Conservation (phyloP, 768 basidiomycete genomes). For the Clavulina sp. region DNA sequence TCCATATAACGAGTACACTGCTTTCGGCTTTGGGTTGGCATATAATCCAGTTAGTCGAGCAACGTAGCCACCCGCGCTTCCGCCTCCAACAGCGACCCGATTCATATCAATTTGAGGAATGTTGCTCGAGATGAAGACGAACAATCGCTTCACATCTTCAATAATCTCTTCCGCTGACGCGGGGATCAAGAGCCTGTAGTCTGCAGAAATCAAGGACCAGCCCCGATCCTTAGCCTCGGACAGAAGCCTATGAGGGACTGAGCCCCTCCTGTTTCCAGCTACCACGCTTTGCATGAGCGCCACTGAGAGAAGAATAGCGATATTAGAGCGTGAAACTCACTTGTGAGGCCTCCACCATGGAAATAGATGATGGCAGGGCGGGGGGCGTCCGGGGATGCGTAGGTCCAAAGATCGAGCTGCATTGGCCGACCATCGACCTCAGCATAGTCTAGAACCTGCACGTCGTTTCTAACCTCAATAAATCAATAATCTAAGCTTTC, state of each 20-base stretch:
- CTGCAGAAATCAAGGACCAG: constrained; percentile 34
- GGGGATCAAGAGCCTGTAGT: constrained; percentile 41
- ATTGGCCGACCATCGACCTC: not conserved
- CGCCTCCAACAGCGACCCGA: constrained; percentile 35
- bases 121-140: constrained; percentile 25
- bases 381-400: not conserved
- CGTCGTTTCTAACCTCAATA: too few relatives aligned
- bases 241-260: not conserved
- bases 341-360: not conserved
- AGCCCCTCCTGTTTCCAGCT: not conserved
- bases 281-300: not conserved
- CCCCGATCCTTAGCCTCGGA: not conserved
- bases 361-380: not conserved
- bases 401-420: not conserved
- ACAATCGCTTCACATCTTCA: constrained; percentile 39
- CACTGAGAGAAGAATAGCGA: not conserved
- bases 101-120: constrained; percentile 22
- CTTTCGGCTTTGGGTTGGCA: constrained; percentile 35
- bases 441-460: not conserved
- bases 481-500: too few relatives aligned
- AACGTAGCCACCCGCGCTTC: constrained; percentile 45
- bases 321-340: not conserved
- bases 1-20: constrained; percentile 40
- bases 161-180: constrained; percentile 39
- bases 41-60: constrained; percentile 43